A percentile compares a stretch with the other conserved stretches of the same genome.
Evolutionary conservation across 768 basidiomycete species (phyloP).

Genomic region (Mycena floridula): DNA sequence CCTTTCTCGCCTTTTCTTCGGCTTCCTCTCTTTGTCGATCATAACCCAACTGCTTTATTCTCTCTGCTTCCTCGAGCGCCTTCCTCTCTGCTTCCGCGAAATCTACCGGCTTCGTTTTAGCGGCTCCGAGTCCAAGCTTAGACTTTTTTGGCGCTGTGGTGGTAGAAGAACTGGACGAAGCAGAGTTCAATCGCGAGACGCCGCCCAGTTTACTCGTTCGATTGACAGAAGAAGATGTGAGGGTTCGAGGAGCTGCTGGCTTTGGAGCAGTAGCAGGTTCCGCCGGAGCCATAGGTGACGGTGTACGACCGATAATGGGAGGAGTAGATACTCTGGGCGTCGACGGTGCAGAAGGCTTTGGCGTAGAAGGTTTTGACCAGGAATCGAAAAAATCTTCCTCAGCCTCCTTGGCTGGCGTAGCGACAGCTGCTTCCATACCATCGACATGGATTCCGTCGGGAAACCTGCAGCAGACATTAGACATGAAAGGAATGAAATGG

Average conservation of each 20-base stretch:
- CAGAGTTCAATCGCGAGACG: conserved; percentile 35
- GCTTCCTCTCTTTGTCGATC: conserved; percentile 81
- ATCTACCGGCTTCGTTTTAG: conserved; percentile 81
- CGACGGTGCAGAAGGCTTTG: conserved; percentile 47
- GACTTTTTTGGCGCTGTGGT: conserved; percentile 32
- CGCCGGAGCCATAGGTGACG: conserved; percentile 28
- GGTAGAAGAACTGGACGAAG: conserved; percentile 23
- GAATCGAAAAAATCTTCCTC: conserved; percentile 97
- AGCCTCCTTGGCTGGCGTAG: conserved; percentile 34
- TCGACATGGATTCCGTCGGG: conserved; percentile 78
- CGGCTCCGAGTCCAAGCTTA: conserved; percentile 81
- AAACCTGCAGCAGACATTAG: conserved; percentile 39
- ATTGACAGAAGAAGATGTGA: conserved; percentile 59
- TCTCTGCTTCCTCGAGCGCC: conserved; percentile 88
- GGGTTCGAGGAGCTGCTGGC: conserved; percentile 44
- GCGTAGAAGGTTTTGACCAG: conserved; percentile 83
- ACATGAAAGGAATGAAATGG: conserved; percentile 3
- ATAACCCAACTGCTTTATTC: conserved; percentile 88
- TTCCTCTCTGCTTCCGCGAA: conserved; percentile 93
- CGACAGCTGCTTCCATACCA: conserved; percentile 49
- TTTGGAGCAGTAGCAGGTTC: conserved; percentile 25
- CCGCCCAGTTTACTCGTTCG: conserved; percentile 34
- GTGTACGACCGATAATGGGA: conserved; percentile 52
- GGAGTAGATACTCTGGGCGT: conserved; percentile 45
- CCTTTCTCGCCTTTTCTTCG: conserved; percentile 66